Percentiles rank a stretch among this genome's conserved stretches.
Evolutionary conservation across 768 basidiomycete genomes (phyloP).

Genomic region (Lactifluus piperatus): DNA sequence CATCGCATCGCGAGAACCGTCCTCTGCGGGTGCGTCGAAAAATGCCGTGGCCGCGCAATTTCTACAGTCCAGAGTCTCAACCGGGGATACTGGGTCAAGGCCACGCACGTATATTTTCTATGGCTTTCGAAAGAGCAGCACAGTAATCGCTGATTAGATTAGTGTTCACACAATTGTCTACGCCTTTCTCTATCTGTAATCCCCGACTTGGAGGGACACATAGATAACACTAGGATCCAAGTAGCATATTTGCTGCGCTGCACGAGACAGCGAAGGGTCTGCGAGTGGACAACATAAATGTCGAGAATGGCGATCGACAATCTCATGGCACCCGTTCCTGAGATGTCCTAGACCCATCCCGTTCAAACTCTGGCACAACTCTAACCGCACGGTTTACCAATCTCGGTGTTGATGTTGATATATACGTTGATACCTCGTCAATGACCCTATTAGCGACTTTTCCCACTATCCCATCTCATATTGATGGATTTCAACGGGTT

Average conservation of each 20-base stretch:
- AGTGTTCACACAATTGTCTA: conserved; percentile 20
- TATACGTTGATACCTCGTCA: too few species aligned
- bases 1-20: conserved; percentile 27
- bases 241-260: conserved; percentile 29
- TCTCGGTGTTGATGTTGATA: conserved; percentile 32
- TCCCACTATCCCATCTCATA: conserved; percentile 22
- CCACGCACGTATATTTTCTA: conserved; percentile 12
- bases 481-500: neutral
- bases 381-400: conserved; percentile 14
- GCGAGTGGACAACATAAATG: too few species aligned
- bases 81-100: conserved; percentile 16
- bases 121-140: conserved; percentile 20
- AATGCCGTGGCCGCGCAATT: conserved; percentile 28
- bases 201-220: conserved; percentile 28
- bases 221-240: conserved; percentile 27
- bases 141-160: conserved; percentile 29
- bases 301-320: too few species aligned
- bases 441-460: conserved; percentile 28
- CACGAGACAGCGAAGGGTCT: conserved; percentile 21
- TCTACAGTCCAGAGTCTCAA: conserved; percentile 20
- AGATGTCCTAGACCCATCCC: conserved; percentile 19
- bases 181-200: conserved; percentile 22
- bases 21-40: conserved; percentile 29
- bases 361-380: neutral
- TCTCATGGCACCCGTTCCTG: conserved; percentile 26